Conservation (phyloP, 257 asterid genomes). For the Nicotiana tabacum region DNA sequence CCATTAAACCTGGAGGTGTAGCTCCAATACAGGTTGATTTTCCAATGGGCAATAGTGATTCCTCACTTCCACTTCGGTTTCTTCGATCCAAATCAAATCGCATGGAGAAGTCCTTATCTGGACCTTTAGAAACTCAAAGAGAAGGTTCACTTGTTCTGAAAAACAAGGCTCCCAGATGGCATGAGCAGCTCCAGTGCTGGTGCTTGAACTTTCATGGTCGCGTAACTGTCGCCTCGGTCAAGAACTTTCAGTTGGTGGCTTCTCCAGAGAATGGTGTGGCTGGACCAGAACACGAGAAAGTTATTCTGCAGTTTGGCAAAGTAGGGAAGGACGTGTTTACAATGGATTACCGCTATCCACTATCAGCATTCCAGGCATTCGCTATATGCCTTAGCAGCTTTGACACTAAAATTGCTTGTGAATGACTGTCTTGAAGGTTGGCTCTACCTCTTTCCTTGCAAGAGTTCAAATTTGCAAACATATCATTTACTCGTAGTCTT, state of each 20-base stretch:
- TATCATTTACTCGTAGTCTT: background rate
- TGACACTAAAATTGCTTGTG: constrained; percentile 88
- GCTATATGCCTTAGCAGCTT: constrained; percentile 66
- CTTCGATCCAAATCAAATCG: constrained; percentile 45
- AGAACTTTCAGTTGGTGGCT: constrained; percentile 91
- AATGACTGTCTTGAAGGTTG: constrained; percentile 34
- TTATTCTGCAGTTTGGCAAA: constrained; percentile 89
- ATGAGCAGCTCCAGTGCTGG: constrained; percentile 97
- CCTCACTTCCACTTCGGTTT: constrained; percentile 45
- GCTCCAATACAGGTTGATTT: constrained; percentile 60
- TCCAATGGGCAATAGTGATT: constrained; percentile 34
- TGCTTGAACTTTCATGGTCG: constrained; percentile 93
- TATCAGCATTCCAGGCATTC: constrained; percentile 86
- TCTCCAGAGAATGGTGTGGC: constrained; percentile 52
- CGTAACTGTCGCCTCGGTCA: constrained; percentile 87
- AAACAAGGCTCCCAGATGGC: constrained; percentile 94
- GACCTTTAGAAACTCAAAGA: constrained; percentile 24
- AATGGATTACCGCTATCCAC: constrained; percentile 78
- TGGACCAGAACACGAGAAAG: constrained; percentile 73
- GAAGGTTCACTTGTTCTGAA: constrained; percentile 54
- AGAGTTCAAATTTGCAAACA: background rate
- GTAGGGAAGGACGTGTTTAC: constrained; percentile 91
- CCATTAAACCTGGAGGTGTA: constrained; percentile 65
- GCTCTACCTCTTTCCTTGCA: background rate
- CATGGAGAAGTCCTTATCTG: constrained; percentile 35